Base-by-base conservation (phyloP, 1,139 yeast genomes). In the Oligophagozyma castellii region DNA sequence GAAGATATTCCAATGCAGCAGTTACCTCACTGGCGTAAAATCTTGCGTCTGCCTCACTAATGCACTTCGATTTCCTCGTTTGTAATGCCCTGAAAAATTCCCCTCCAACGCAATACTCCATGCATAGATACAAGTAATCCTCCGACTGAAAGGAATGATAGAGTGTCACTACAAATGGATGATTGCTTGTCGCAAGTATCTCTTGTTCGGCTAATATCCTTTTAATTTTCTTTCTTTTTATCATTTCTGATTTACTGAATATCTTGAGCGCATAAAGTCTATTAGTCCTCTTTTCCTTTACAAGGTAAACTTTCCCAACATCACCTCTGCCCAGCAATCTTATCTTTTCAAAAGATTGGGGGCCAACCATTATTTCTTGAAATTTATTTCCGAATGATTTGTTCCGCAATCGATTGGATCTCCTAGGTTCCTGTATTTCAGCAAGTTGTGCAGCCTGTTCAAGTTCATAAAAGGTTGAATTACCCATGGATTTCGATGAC, bases 31-130 rank as follows among this genome's bases (percentile, higher is more conserved):
- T 84, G 0, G 95, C 95, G 53, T 92, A 92, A 51, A 92, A 92
- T 35, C 73, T 65, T 12, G 98, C 96, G 51, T 86, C 96, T 28
- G 63, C 70, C 53, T 92, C 99, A 22, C 73, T 65, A 11, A 92
- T 75, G 37, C 93, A 79, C 50, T 84, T 83, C 30, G 86, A 71
- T 37, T 75, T 79, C 36, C 95, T 66, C 0, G 95, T 84, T 56
- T 92, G 98, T 30, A 92, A 59, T 0, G 98, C 98, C 35, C 98
- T 63, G 62, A 92, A 92, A 51, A 92, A 92, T 56, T 92, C 99
- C 27, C 99, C 98, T 13, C 99, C 99, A 92, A 89, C 84, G 51
- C 98, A 92, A 48, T 89, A 92, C 54, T 92, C 99, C 95, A 92
- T 86, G 52, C 98, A 92, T 29, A 92, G 67, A 48, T 86, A 92